A percentile compares a stretch with the other conserved stretches of the same genome.
phyloP scores from a whole-genome alignment of 140 eudicot genomes.

The Cichorium intybus region DNA sequence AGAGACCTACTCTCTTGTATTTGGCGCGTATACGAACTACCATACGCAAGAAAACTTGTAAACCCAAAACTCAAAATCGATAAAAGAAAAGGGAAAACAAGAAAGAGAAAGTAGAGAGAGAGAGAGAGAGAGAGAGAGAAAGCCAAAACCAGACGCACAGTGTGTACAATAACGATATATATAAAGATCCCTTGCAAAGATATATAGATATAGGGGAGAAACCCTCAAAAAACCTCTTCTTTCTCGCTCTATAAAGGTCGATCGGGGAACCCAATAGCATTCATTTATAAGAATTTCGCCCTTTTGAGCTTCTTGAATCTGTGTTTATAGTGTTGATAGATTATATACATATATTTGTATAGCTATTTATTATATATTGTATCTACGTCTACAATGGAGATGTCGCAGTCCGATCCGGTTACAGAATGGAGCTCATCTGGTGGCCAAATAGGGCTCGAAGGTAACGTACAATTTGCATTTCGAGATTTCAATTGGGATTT shows the following conservation, averaged over 20 bases:
- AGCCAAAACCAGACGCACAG: conserved; percentile 20
- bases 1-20: conserved; percentile 36
- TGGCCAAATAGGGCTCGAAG: conserved; percentile 72
- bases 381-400: conserved; percentile 47
- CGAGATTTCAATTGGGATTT: conserved; percentile 15
- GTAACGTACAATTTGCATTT: conserved; percentile 32
- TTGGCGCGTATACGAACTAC: conserved; percentile 58
- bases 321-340: conserved; percentile 31
- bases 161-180: conserved; percentile 24
- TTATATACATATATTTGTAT: conserved; percentile 21
- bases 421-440: conserved; percentile 71
- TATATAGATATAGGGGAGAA: conserved; percentile 5
- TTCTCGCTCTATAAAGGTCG: conserved; percentile 22
- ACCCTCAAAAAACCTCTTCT: conserved; percentile 27
- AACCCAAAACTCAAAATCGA: conserved; percentile 8
- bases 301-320: conserved; percentile 16
- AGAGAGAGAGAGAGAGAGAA: conserved; percentile 29
- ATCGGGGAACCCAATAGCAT: conserved; percentile 18
- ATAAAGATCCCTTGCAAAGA: conserved; percentile 19
- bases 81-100: background rate
- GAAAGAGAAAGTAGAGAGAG: background rate
- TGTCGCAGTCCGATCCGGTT: conserved; percentile 60
- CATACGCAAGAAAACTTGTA: conserved; percentile 23
- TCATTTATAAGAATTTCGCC: conserved; percentile 23
- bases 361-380: conserved; percentile 25